phyloP scores from a whole-genome alignment of 495 filamentous ascomycete genomes.

The Annulohypoxylon stygium region DNA sequence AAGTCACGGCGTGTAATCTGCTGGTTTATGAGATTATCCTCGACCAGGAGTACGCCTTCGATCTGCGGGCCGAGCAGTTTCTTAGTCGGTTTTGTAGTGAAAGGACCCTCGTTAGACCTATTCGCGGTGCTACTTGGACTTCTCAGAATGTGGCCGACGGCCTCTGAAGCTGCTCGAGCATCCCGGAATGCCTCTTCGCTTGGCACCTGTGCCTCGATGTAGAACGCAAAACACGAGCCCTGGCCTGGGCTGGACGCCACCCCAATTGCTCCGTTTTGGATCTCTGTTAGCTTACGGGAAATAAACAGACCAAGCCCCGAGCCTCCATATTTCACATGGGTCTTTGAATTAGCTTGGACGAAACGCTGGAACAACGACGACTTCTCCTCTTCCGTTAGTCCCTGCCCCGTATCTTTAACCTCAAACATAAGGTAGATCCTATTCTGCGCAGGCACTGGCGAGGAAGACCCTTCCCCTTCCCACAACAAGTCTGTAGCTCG shows the following conservation, averaged over 20 bases:
- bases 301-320: slow-evolving; percentile 88
- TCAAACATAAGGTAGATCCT: slow-evolving; percentile 77
- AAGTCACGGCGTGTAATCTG: slow-evolving; percentile 79
- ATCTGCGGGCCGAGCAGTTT: slow-evolving; percentile 41
- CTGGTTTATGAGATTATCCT: slow-evolving; percentile 88
- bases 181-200: slow-evolving; percentile 38
- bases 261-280: slow-evolving; percentile 87
- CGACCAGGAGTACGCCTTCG: slow-evolving; percentile 74
- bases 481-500: slow-evolving; percentile 61
- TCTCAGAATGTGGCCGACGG: slow-evolving; percentile 41
- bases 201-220: slow-evolving; percentile 59
- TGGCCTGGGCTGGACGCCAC: slow-evolving; percentile 76
- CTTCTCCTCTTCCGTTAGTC: slow-evolving; percentile 78
- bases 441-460: slow-evolving; percentile 75
- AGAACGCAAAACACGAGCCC: slow-evolving; percentile 89
- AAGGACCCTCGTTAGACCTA: slow-evolving; percentile 32
- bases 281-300: slow-evolving; percentile 78
- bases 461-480: slow-evolving; percentile 64
- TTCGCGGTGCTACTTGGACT: slow-evolving; percentile 9
- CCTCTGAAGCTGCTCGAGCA: slow-evolving; percentile 39
- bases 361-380: slow-evolving; percentile 84
- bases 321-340: slow-evolving; percentile 85
- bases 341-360: slow-evolving; percentile 80
- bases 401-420: slow-evolving; percentile 83
- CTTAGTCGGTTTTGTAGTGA: slow-evolving; percentile 43